Evolutionary conservation across 805 yeast genomes (phyloP).

Genomic region (Yarrowia sp.): DNA sequence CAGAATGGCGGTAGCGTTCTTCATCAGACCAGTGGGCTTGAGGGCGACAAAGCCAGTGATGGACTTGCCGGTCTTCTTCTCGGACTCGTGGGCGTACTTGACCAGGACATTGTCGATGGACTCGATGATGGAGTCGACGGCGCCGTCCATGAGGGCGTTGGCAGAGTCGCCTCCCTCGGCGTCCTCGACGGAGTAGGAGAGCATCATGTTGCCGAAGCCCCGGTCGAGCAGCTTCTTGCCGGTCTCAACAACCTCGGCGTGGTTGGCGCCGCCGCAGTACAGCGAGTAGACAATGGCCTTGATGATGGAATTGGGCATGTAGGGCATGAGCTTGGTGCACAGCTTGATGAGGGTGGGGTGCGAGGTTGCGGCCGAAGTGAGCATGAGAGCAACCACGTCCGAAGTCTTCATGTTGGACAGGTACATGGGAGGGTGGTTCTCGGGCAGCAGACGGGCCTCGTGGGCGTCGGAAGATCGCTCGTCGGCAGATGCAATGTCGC

Average conservation of each 20-base stretch:
- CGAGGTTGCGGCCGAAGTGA: slow-evolving; percentile 39
- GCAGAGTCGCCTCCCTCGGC: slow-evolving; percentile 60
- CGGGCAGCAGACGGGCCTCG: slow-evolving; percentile 16
- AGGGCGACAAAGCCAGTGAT: slow-evolving; percentile 86
- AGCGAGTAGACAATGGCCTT: slow-evolving; percentile 73
- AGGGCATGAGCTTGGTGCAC: slow-evolving; percentile 39
- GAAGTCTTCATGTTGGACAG: slow-evolving; percentile 18
- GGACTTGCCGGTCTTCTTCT: slow-evolving; percentile 37
- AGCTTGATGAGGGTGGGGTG: slow-evolving; percentile 37
- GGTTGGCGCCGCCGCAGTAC: slow-evolving; percentile 87
- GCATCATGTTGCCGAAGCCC: slow-evolving; percentile 91
- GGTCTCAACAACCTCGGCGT: slow-evolving; percentile 65
- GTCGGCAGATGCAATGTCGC: background rate
- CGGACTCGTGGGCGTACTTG: slow-evolving; percentile 49
- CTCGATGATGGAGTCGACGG: slow-evolving; percentile 43
- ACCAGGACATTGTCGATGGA: slow-evolving; percentile 69
- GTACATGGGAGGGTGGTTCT: slow-evolving; percentile 23
- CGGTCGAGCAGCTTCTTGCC: slow-evolving; percentile 65
- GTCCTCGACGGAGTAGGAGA: slow-evolving; percentile 90
- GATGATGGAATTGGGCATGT: slow-evolving; percentile 62
- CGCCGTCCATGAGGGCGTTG: slow-evolving; percentile 39
- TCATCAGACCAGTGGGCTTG: slow-evolving; percentile 87
- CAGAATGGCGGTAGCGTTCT: slow-evolving; percentile 72
- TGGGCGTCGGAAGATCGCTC: slow-evolving; percentile 2
- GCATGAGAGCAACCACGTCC: slow-evolving; percentile 31